Base-by-base conservation (phyloP, 441 rosid species). In the Dalechampia spathulata region DNA sequence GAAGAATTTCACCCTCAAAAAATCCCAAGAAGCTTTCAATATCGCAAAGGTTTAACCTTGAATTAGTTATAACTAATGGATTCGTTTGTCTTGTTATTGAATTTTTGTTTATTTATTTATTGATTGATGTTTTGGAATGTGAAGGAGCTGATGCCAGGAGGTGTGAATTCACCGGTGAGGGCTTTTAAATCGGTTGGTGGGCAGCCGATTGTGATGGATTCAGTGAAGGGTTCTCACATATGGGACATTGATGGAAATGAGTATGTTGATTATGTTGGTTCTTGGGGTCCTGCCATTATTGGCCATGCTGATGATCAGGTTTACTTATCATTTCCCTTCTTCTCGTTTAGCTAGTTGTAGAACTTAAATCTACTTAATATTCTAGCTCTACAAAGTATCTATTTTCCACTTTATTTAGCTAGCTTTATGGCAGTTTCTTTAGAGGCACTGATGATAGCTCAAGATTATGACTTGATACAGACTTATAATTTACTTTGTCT, bases 201-300 rank as follows among this genome's bases (percentile, higher is more conserved):
- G 17, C 96, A 89, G 42, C 96, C 99, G 0, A 80, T 93, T 38
- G 49, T 89, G 62, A 60, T 93, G 10, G 99, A 93, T 75, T 79
- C 95, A 20, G 96, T 87, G 19, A 89, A 89, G 81, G 99, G 99
- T 44, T 87, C 90, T 48, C 82, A 61, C 54, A 87, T 89, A 89
- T 76, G 93, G 95, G 99, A 93, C 62, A 83, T 93, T n/a, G 96
- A 93, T 81, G 97, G 99, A 23, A 89, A 93, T 34, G 89, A 85
- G 74, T 93, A 85, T 70, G 74, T 89, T 39, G 95, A 86, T 70
- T 88, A 86, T 46, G 95, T 83, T 53, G 91, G 95, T 40, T 89
- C 97, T 53, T 89, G 97, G 97, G 99, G 97, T 17, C 99, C 96
- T 1, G 94, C 99, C 8, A 89, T 92, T n/a, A 83, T 92, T 49